Base-by-base conservation (phyloP, 1,284 basidiomycete genomes). In the Phellopilus nigrolimitatus region DNA sequence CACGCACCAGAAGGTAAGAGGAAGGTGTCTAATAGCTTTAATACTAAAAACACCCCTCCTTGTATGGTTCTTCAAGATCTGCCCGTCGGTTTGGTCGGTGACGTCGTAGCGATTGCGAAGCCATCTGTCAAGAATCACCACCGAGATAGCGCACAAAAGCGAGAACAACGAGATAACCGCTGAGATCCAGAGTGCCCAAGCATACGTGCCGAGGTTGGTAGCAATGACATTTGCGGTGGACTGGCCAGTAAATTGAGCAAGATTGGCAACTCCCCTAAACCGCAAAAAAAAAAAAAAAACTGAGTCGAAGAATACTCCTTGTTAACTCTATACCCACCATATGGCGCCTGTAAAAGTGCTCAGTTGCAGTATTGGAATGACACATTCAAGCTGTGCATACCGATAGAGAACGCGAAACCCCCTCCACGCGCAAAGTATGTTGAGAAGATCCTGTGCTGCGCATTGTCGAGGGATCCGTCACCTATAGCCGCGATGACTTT, bases 371-470 rank as follows among this genome's bases (percentile, higher is more conserved):
- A 7, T 37, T 2, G 19, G 7, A 17, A 19, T 7, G 15, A 39
- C 4, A 21, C 6, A 27, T 9, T 6, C 10, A 15, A 34, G 21
- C 3, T 3, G n/a, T 12, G 53, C 61, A 40, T 36, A 65, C 70
- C 69, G 48, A 72, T 71, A 19, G 69, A 71, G 57, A 69, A 69
- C 10, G 68, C 72, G 46, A 71, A 70, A 13, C 72, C 72, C 25
- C 63, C 62, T 13, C 72, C 72, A 9, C 70, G 69, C 1, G 69
- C 70, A 48, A 74, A 73, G 58, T 74, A 74, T 2, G 72, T 73
- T 27, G 71, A 68, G 60, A 74, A 72, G 27, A 74, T 72, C 25
- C 71, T 64, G 55, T 74, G 72, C 58, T 74, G 72, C 5, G 71
- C 72, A 53, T 73, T 74, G 59, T 74, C 72, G 27, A 74, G 59